Evolutionary conservation across 352 stramenopile genomes (phyloP), one percentile per base, ranked within the genome.

Genomic region (Saprolegnia diclina): DNA sequence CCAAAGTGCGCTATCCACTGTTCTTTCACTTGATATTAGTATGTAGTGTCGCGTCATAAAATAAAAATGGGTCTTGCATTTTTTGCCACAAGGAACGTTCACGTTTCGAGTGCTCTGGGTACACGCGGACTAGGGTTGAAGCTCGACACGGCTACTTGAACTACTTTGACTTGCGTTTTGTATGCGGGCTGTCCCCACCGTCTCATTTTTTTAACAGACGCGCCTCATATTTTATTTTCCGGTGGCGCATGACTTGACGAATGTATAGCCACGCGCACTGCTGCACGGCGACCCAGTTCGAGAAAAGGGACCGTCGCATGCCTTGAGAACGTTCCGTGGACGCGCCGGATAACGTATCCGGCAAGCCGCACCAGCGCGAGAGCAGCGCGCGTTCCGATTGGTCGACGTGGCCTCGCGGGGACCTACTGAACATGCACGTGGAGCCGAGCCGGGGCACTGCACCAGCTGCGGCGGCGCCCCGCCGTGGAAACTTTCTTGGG

Each of bases 181-280:
- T 48, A 48, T 48, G 18, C 7, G 13, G 13, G 4, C 13, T 3
- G 42, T 48, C 42, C 18, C 18, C 42, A 48, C 42, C 42, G 42
- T 48, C 42, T 48, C 42, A 48, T 48, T 48, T 48, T 48, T 48
- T 48, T 48, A 48, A 48, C 42, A n/a, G 42, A 48, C 42, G 42
- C 42, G 13, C 42, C 42, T n/a, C 11, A 14, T 48, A 48, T 48
- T 48, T 48, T 48, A 48, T 48, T 48, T n/a, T 3, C 11, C 13
- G 11, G 11, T 48, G 11, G 11, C 11, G 11, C 13, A 11, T 48
- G 42, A 48, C 42, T 48, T 48, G 42, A 48, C 4, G 42, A 48
- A 48, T 48, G 42, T 7, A 48, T 48, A 7, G 42, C 42, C 42
- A n/a, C 2, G 42, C 29, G 29, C 29, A 35, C 29, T 35, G 29